Evolutionary conservation across 176 grass and related monocot genomes (phyloP).

Genomic region (Canna indica): DNA sequence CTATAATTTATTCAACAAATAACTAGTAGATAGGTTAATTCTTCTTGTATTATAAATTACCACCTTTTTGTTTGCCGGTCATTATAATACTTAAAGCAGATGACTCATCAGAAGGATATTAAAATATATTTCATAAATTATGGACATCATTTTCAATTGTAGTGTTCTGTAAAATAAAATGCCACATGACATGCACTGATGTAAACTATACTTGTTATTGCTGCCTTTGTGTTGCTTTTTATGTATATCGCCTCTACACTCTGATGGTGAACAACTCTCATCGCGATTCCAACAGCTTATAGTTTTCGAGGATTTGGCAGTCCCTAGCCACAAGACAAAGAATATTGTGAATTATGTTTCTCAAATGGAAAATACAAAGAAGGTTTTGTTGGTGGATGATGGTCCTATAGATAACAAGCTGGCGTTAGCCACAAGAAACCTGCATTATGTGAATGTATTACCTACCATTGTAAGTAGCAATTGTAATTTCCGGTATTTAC

Average conservation of each 20-base stretch:
- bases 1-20: too few relatives aligned
- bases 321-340: constrained; percentile 90
- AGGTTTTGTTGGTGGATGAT: constrained; percentile 77
- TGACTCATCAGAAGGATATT: too few relatives aligned
- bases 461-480: constrained; percentile 62
- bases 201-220: background rate
- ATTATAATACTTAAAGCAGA: too few relatives aligned
- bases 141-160: too few relatives aligned
- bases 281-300: constrained; percentile 35
- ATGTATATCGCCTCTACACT: background rate
- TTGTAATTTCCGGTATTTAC: background rate
- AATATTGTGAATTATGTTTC: constrained; percentile 57
- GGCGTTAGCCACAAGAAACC: constrained; percentile 70
- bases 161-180: too few relatives aligned
- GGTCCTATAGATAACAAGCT: constrained; percentile 57
- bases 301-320: constrained; percentile 51
- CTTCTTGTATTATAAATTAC: too few relatives aligned
- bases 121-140: too few relatives aligned
- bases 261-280: background rate
- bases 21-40: too few relatives aligned
- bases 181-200: too few relatives aligned
- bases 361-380: constrained; percentile 21
- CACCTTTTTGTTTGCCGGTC: too few relatives aligned
- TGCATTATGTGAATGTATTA: constrained; percentile 75
- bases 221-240: background rate